Base-by-base conservation (phyloP, 1,284 basidiomycete species). In the Rhodofomes roseus region DNA sequence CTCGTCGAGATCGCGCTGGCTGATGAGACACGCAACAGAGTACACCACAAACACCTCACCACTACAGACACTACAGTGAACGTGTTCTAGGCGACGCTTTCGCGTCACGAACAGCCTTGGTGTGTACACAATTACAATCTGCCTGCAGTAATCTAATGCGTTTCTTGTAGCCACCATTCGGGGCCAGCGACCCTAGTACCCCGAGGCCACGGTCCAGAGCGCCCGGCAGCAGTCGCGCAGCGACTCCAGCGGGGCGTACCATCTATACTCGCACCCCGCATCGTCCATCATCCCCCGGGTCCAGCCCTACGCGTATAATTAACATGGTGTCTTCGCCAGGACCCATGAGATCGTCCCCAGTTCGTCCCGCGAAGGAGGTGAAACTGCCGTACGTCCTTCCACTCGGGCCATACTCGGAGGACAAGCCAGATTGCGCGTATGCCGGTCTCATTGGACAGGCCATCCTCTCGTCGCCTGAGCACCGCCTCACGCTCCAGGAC, bases 371-470 rank as follows among this genome's bases (percentile, higher is more conserved):
- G 25, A 82, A 85, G 53, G 83, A 85, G 51, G 81, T 83, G 50
- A 79, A 78, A n/a, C 74, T 88, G 44, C 90, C 90, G 1, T 93
- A 87, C 70, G 84, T 74, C 56, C 81, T 96, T 0, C 93, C 93
- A 0, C 82, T 87, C 1, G 92, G 92, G n/a, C 92, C 92, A 1
- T 91, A 94, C 68, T 85, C 89, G 4, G 75, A 76, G 41, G 81
- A 81, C 58, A 93, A 95, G 68, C 95, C 95, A 0, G 84, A 89
- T 31, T 82, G 86, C 31, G 95, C 95, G 1, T 98, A 98, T 69
- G 96, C 96, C 2, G 96, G 95, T 5, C 84, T 98, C 56, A 95
- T 99, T 63, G 96, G 96, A 4, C 95, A 96, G 67, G 96, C 96
- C 7, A 89, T 98, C 62, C 80, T 96, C 59, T 90, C 92, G 14